phyloP scores from a whole-genome alignment of 192 early-diverging fungal genomes.

The Geranomyces variabilis region DNA sequence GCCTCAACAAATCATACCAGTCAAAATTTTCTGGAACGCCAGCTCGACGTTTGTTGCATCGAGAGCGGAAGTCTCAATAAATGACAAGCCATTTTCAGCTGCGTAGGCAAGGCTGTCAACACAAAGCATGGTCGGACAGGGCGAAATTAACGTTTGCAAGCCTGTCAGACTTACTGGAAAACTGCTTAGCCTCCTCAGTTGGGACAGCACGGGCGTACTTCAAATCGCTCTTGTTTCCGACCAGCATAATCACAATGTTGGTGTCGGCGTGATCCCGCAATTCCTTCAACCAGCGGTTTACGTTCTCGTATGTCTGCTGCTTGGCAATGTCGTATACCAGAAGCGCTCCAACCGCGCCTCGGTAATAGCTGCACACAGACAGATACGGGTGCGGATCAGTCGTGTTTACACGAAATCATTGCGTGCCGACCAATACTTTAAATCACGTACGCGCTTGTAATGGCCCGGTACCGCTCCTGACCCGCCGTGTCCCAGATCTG shows the following conservation, averaged over 20 bases:
- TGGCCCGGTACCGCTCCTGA: conserved; percentile 66
- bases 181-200: conserved; percentile 97
- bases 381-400: too few relatives aligned
- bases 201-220: conserved; percentile 93
- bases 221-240: conserved; percentile 94
- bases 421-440: too few relatives aligned
- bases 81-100: conserved; percentile 91
- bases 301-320: conserved; percentile 93
- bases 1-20: conserved; percentile 56
- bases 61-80: conserved; percentile 98
- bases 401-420: too few relatives aligned
- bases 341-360: conserved; percentile 95
- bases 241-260: conserved; percentile 99
- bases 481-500: conserved; percentile 99
- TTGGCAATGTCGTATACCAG: conserved; percentile 98
- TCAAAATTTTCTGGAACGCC: conserved; percentile 93
- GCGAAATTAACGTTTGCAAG: not conserved
- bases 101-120: not conserved
- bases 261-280: conserved; percentile 96
- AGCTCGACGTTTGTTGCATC: conserved; percentile 96
- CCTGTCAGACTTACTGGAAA: conserved; percentile 68
- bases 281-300: conserved; percentile 97
- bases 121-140: not conserved
- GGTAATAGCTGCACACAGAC: conserved; percentile 75
- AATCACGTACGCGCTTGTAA: conserved; percentile 55